These are phyloP conservation scores for Paracorniculantispora psalliotae DNA, from an alignment of 2,329 filamentous ascomycete species.

Conservation along the genomic window DNA sequence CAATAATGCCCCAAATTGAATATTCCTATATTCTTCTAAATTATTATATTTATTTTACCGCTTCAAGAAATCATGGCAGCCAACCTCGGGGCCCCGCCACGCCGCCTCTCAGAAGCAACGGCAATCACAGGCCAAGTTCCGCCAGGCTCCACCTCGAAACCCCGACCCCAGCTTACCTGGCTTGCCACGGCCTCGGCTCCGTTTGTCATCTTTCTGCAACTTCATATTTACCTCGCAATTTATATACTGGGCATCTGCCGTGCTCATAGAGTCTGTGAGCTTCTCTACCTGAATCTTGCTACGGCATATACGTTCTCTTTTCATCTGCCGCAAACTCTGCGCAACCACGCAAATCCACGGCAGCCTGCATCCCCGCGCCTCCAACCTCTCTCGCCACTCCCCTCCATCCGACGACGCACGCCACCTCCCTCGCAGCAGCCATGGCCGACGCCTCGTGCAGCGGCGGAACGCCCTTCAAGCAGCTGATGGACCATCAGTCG, in stretches of 20 bases:
- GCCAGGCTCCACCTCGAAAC: background rate
- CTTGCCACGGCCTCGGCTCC: conserved; percentile 9
- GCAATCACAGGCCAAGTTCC: conserved; percentile 4
- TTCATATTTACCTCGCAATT: background rate
- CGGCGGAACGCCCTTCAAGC: conserved; percentile 39
- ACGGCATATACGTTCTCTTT: too few relatives aligned
- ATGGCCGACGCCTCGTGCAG: conserved; percentile 41
- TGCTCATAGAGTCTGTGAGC: background rate
- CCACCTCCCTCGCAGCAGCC: background rate
- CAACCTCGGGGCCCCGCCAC: conserved; percentile 2
- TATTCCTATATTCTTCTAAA: too few relatives aligned
- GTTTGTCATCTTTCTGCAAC: conserved; percentile 2
- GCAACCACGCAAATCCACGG: background rate
- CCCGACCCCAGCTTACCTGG: conserved; percentile 2
- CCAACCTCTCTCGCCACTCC: background rate
- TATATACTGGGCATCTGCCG: background rate
- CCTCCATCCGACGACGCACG: conserved; percentile 1
- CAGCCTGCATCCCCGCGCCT: too few relatives aligned
- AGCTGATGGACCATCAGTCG: conserved; percentile 37
- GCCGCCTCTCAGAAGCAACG: background rate
- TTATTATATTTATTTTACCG: too few relatives aligned
- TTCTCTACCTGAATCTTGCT: background rate
- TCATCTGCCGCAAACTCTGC: background rate
- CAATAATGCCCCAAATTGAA: too few relatives aligned
- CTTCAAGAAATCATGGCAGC: background rate